Base-by-base conservation (phyloP, 805 yeast species). In the Ogataea populi-albae region DNA sequence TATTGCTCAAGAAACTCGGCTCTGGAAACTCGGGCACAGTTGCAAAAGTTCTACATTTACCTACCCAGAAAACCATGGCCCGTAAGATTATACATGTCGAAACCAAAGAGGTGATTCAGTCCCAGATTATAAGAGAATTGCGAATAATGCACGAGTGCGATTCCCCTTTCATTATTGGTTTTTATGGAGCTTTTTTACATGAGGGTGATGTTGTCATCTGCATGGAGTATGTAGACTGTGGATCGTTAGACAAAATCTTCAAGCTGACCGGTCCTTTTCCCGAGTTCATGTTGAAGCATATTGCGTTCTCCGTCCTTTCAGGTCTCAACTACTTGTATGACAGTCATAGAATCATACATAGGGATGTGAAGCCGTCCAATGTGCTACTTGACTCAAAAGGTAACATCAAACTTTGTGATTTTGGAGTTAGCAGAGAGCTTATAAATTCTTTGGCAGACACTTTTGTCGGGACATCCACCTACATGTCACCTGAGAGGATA, bases 401-500 rank as follows among this genome's bases (percentile, higher is more conserved):
- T 17, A 83, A 81, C 46, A 79, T 93, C 48, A 93, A 89, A 59
- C 70, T 93, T 17, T 89, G 98, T 63, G 99, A 93, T 62, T 93
- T 93, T 65, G 99, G 99, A 16, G 99, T 93, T 5, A 79, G 89
- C 20, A 79, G 96, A 41, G 96, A 88, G 55, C 70, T 93, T 34
- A 85, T 86, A 38, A 88, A 91, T 61, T 93, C 98, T 1, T 75
- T 93, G 40, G 98, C 97, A 0, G 96, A 93, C 53, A 93, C 98
- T 0, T 93, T 93, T 68, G 98, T 93, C 7, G 99, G 99, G 1
- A 93, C 99, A 0, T 87, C 96, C 1, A 87, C 95, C 0, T 93
- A 93, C 57, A 93, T 93, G 94, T 85, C 96, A 1, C 99, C 99
- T 0, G 99, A 93, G 53, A 73, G 99, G 44, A 91, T 93, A 37